Evolutionary conservation across 257 asterid genomes (phyloP), one percentile per base, ranked within the genome.

Genomic region (Gentiana macrophylla): DNA sequence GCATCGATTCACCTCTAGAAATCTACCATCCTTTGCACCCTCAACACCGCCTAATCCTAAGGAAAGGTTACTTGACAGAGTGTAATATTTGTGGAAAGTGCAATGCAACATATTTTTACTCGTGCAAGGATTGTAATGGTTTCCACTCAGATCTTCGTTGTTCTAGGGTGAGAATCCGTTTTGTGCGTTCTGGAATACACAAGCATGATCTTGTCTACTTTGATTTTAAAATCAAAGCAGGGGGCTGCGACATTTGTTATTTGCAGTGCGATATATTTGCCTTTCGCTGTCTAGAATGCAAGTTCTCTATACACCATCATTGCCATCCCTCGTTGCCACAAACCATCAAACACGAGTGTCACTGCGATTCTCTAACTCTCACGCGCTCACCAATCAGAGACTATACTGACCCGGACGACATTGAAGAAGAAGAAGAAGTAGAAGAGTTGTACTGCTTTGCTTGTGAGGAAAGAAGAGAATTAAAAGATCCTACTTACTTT

Each of bases 21-120:
- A n/a, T 59, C 12, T 1, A 9, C 3, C 64, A 59, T 48, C 34
- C 64, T 33, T 59, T 49, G 12, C 64, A 59, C 35, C 64, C 56
- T 3, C 55, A 59, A 7, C 55, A 59, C 11, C 9, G 4, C 32
- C 35, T 59, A 7, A 4, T 1, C 1, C 37, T 57, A 10, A 3
- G 32, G 0, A 56, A 15, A 41, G 11, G 37, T 12, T 11, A 32
- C 2, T 41, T 10, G 8, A 1, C 12, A 15, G 13, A 11, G 2
- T 59, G 46, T 49, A 4, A 13, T 6, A 6, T n/a, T 1, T 59
- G 63, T 59, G 1, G 7, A 1, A 12, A 55, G 5, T 1, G 8
- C 0, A 32, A 34, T 13, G 8, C 38, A 3, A 15, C 3, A 5
- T 32, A 41, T 4, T 6, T 5, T 50, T 57, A 45, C 43, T 6